A percentile compares a stretch with the other conserved stretches of the same genome.
Evolutionary conservation across 495 filamentous ascomycete species (phyloP).

Genomic region (Evernia prunastri): DNA sequence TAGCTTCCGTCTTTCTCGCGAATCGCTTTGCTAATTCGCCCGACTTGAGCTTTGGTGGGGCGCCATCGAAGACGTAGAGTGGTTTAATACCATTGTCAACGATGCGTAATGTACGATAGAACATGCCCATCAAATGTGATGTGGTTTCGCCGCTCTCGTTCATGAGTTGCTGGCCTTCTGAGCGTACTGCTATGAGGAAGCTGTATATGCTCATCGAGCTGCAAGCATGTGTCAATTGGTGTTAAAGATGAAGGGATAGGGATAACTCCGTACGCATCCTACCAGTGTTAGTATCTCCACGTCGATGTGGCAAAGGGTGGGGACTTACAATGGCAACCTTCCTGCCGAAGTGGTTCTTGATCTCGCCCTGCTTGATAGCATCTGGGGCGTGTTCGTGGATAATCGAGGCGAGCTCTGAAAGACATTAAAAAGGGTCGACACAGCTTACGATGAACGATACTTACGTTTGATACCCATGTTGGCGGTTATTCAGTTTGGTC

Average conservation of each 20-base stretch:
- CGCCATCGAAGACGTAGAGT: constrained; percentile 95
- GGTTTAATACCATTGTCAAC: constrained; percentile 99
- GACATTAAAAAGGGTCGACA: constrained; percentile 13
- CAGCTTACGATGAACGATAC: constrained; percentile 6
- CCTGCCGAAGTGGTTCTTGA: constrained; percentile 96
- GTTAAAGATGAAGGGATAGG: constrained; percentile 12
- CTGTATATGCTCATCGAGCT: constrained; percentile 99
- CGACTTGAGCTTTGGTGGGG: constrained; percentile 92
- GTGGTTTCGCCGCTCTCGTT: constrained; percentile 92
- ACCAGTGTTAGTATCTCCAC: constrained; percentile 11
- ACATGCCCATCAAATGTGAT: constrained; percentile 98
- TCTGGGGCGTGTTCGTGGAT: constrained; percentile 88
- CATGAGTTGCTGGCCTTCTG: constrained; percentile 91
- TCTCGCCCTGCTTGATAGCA: constrained; percentile 92
- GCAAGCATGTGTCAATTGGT: constrained; percentile 10
- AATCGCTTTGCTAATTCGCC: constrained; percentile 92
- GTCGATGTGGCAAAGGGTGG: background rate
- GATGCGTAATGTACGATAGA: constrained; percentile 96
- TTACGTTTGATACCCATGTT: constrained; percentile 89
- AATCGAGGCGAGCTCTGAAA: constrained; percentile 66
- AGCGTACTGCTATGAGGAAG: constrained; percentile 95
- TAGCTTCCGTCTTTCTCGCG: constrained; percentile 82
- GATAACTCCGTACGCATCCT: constrained; percentile 72
- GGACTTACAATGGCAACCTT: constrained; percentile 88
- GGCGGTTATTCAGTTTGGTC: constrained; percentile 27